Percentiles rank a stretch among this genome's conserved stretches.
Conservation (phyloP, 208 protist species). For the Leptomonas pyrrhocoris region DNA sequence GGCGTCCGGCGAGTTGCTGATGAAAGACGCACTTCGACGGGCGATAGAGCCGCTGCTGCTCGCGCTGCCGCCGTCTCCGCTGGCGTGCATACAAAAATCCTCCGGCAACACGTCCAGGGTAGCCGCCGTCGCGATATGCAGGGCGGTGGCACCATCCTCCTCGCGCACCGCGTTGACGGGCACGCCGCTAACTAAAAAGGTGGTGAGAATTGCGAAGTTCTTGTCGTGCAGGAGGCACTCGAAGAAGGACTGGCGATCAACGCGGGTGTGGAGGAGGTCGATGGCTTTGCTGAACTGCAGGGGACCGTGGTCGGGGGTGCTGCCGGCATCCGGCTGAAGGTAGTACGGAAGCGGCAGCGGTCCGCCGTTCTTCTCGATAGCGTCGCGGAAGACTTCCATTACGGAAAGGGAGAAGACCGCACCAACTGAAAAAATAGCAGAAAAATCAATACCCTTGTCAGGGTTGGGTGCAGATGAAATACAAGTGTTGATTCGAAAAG, state of each 20-base stretch:
- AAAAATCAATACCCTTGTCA: no score
- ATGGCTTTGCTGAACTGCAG: conserved; percentile 4
- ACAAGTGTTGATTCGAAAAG: no score
- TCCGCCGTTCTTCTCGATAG: conserved; percentile 35
- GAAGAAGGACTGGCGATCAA: conserved; percentile 56
- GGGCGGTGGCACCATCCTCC: conserved; percentile 54
- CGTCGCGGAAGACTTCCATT: conserved; percentile 60
- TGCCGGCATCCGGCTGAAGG: conserved; percentile 32
- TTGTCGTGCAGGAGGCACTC: conserved; percentile 48
- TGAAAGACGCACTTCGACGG: background rate
- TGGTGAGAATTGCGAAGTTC: conserved; percentile 44
- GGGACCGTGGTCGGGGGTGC: conserved; percentile 1
- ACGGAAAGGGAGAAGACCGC: background rate
- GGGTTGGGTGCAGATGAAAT: no score
- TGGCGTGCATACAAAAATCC: background rate
- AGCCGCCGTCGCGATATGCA: conserved; percentile 65
- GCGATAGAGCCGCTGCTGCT: background rate
- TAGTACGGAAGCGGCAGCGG: conserved; percentile 62
- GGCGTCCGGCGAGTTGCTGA: background rate
- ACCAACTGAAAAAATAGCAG: no score
- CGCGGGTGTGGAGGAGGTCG: conserved; percentile 22
- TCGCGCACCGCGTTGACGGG: conserved; percentile 42
- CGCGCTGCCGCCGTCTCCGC: background rate
- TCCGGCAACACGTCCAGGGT: conserved; percentile 17
- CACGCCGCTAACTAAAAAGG: conserved; percentile 68